Conservation (phyloP, 2,329 filamentous ascomycete species). For the Gyromitra esculenta region DNA sequence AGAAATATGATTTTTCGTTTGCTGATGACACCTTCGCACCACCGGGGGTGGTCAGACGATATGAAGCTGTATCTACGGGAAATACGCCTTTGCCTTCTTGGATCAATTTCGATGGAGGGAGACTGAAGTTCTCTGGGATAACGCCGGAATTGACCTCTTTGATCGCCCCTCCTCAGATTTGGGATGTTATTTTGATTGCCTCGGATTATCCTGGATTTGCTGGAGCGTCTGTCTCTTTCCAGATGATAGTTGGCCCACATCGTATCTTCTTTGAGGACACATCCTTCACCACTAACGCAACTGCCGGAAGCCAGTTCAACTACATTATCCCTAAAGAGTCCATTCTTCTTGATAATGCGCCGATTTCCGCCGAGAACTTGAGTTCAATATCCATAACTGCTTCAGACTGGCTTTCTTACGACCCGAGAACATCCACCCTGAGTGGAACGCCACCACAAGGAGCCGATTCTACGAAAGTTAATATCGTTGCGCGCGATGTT, state of each 20-base stretch:
- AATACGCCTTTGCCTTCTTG: conserved; percentile 87
- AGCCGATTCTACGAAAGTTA: conserved; percentile 71
- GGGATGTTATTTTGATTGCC: conserved; percentile 77
- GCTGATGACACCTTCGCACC: conserved; percentile 71
- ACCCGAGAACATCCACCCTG: conserved; percentile 70
- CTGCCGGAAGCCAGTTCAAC: conserved; percentile 65
- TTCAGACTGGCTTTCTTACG: conserved; percentile 76
- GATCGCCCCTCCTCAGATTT: conserved; percentile 74
- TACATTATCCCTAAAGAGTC: conserved; percentile 66
- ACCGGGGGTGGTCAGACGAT: conserved; percentile 68
- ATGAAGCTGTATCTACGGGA: conserved; percentile 79
- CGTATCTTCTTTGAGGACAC: conserved; percentile 72
- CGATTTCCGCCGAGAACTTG: conserved; percentile 64
- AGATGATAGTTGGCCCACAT: conserved; percentile 73
- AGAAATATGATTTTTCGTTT: conserved; percentile 65
- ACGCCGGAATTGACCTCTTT: conserved; percentile 73
- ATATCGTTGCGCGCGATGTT: conserved; percentile 69
- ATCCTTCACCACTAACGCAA: conserved; percentile 69
- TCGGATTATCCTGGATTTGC: conserved; percentile 83
- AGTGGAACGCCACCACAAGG: conserved; percentile 71
- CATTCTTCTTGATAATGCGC: conserved; percentile 69
- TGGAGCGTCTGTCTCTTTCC: conserved; percentile 72
- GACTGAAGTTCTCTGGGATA: conserved; percentile 74
- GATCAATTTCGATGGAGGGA: conserved; percentile 75
- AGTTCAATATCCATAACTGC: conserved; percentile 65